Conservation (phyloP, 305 asterid species). For the Petunia hybrid region DNA sequence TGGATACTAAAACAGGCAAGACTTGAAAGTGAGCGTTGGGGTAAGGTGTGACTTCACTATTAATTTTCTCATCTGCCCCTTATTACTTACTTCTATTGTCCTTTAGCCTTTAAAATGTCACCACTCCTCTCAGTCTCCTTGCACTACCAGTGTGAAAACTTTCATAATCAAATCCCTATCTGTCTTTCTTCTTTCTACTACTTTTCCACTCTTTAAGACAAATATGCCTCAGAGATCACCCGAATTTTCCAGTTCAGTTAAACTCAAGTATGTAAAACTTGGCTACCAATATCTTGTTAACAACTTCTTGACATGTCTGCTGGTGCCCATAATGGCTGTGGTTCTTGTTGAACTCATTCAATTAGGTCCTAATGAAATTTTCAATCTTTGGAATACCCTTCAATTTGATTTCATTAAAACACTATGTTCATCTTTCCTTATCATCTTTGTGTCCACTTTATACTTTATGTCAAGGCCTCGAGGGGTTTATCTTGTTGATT, state of each 20-base stretch:
- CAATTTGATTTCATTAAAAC: slow-evolving; percentile 3
- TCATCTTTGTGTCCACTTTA: slow-evolving; percentile 26
- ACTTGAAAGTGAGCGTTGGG: slow-evolving; percentile 31
- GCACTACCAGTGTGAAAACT: neutral
- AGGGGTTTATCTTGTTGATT: slow-evolving; percentile 38
- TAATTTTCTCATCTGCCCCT: slow-evolving; percentile 26
- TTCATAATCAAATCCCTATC: neutral
- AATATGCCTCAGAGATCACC: slow-evolving; percentile 24
- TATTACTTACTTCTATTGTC: slow-evolving; percentile 17
- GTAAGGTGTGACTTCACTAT: slow-evolving; percentile 30
- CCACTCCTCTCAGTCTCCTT: neutral
- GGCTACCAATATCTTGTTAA: slow-evolving; percentile 21
- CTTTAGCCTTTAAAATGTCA: slow-evolving; percentile 1
- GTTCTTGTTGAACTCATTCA: slow-evolving; percentile 14
- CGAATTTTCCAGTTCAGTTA: slow-evolving; percentile 13
- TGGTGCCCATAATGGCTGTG: slow-evolving; percentile 3
- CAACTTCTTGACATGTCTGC: slow-evolving; percentile 28
- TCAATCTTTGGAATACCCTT: neutral
- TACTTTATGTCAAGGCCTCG: slow-evolving; percentile 41
- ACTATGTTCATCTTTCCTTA: neutral
- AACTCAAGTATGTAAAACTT: slow-evolving; percentile 31
- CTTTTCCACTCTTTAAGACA: neutral
- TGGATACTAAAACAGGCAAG: slow-evolving; percentile 22
- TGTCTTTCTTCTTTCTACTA: neutral
- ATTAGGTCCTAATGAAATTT: slow-evolving; percentile 17